Base-by-base conservation (phyloP, 2,329 filamentous ascomycete genomes). In the Neonectria coccinea region DNA sequence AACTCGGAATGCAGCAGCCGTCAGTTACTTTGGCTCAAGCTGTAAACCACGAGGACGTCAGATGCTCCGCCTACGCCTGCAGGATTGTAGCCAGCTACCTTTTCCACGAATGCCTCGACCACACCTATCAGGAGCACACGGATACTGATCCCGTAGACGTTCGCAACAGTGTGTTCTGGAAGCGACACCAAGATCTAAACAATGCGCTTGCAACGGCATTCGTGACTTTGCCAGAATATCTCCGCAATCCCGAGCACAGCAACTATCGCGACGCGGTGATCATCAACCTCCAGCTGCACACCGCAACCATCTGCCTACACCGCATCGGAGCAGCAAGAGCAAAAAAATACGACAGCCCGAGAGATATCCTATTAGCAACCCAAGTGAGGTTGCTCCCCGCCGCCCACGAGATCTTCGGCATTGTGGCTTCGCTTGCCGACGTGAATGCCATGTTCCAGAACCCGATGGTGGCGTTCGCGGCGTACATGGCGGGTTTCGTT, bases 231-330 rank as follows among this genome's bases (percentile, higher is more conserved):
- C 93, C 93, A 0, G 88, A 90, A 57, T 81, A 86, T 51, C 83
- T 96, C 31, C 87, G 92, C 47, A 79, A 97, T 29, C 92, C 92
- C 0, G 79, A 81, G 22, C 88, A 89, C 11, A 81, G 92, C 54
- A 82, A 84, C 47, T 86, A 94, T 70, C 84, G 88, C 1, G 91
- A 92, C 52, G 87, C 92, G 10, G 86, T 96, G 0, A 93, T 94
- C 71, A 84, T 90, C 57, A 97, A 96, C 69, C 90, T 97, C 82
- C 92, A 92, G 72, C 87, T 97, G 1, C 93, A 97, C 74, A 92
- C 92, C 0, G 91, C 92, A 2, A 88, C 89, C 4, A 97, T 97
- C 58, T 96, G 92, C 76, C 83, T 97, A 7, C 93, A 97, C 72
- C 92, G 94, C 77, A 91, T 91, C 2, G 93, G 93, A 1, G 90